phyloP scores from a whole-genome alignment of 108 stramenopile genomes.

The Cyclostephanos invisitatus region DNA sequence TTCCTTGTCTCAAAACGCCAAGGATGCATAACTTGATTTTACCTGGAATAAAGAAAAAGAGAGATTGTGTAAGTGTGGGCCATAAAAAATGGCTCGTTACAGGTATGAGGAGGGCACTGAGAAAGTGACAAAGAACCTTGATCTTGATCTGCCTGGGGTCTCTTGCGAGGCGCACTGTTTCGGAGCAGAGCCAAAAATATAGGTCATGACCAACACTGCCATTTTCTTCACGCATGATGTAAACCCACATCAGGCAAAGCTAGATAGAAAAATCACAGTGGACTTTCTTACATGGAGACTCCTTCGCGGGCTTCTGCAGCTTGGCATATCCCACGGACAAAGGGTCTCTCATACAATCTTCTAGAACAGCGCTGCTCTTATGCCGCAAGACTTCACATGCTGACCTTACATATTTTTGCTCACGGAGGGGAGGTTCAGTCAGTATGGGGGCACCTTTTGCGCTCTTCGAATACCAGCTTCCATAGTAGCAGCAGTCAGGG shows the following conservation, averaged over 20 bases:
- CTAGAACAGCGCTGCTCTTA: not conserved
- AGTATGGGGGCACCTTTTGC: not conserved
- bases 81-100: not conserved
- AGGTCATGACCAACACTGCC: not conserved
- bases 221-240: not conserved
- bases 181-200: not conserved
- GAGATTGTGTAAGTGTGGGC: not conserved
- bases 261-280: not conserved
- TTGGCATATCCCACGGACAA: not conserved
- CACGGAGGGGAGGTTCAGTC: no score
- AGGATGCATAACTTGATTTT: not conserved
- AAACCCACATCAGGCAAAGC: not conserved
- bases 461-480: not conserved
- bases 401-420: no score
- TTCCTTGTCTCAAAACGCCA: not conserved
- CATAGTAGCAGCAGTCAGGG: not conserved
- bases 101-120: constrained; percentile 15
- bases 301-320: not conserved
- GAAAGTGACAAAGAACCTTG: constrained; percentile 2
- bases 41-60: constrained; percentile 1
- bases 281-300: not conserved
- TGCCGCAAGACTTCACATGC: not conserved
- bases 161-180: not conserved
- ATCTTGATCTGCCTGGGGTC: constrained; percentile 3
- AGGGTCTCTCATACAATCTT: not conserved